Evolutionary conservation across 2,329 filamentous ascomycete species (phyloP).

Genomic region (Ceratocystis smalleyi): DNA sequence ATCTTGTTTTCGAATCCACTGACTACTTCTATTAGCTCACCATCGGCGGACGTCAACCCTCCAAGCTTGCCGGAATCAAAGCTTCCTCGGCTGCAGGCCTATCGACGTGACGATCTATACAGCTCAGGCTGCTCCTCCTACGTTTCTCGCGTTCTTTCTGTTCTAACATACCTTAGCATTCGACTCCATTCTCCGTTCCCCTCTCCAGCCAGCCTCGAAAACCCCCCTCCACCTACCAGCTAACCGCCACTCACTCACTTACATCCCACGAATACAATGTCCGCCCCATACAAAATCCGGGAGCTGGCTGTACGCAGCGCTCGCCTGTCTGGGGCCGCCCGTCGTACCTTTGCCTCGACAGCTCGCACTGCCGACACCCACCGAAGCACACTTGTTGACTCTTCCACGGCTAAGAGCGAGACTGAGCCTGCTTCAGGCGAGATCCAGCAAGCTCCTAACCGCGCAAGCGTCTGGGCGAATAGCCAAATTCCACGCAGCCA

Average conservation of each 20-base stretch:
- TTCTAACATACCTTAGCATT: not conserved
- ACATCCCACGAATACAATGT: not conserved
- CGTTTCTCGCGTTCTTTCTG: not conserved
- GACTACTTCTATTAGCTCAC: too few species aligned
- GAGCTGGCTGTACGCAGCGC: not conserved
- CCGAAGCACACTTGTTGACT: slow-evolving; percentile 6
- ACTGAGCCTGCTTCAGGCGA: slow-evolving; percentile 31
- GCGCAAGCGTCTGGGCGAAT: slow-evolving; percentile 62
- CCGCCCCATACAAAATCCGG: not conserved
- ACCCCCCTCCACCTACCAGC: not conserved
- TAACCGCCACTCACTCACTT: not conserved
- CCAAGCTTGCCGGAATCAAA: too few species aligned
- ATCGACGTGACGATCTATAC: too few species aligned
- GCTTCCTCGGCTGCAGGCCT: too few species aligned
- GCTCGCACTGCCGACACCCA: not conserved
- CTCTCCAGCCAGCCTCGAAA: not conserved
- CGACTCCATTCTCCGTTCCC: not conserved
- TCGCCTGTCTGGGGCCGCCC: not conserved
- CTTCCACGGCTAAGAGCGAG: slow-evolving; percentile 18
- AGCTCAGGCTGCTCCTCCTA: not conserved
- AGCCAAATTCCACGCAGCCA: slow-evolving; percentile 66
- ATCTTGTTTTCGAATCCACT: too few species aligned
- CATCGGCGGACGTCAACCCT: too few species aligned
- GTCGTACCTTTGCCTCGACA: not conserved
- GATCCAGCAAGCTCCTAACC: slow-evolving; percentile 69